phyloP scores from a whole-genome alignment of 352 stramenopile genomes.

The Phytopythium ostracodes region DNA sequence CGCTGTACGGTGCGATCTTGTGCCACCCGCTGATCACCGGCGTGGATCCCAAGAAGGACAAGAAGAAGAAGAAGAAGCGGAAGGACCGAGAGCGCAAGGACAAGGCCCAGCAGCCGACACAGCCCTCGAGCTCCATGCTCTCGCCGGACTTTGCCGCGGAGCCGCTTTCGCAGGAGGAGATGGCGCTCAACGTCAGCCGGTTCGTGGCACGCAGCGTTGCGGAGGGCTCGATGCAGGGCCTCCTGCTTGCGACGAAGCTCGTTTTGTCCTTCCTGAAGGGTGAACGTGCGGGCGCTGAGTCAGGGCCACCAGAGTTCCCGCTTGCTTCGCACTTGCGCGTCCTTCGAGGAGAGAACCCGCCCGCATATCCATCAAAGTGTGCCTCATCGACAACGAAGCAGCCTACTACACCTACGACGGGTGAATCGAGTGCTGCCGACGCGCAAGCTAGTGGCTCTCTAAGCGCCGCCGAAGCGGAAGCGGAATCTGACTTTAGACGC shows the following conservation, averaged over 20 bases:
- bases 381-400: conserved; percentile 18
- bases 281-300: too few species aligned
- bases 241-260: conserved; percentile 72
- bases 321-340: conserved; percentile 72
- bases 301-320: conserved; percentile 28
- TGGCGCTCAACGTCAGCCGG: conserved; percentile 56
- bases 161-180: conserved; percentile 45
- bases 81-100: conserved; percentile 82
- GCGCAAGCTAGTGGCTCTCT: conserved; percentile 2
- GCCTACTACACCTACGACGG: conserved; percentile 18
- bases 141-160: conserved; percentile 62
- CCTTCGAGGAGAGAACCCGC: conserved; percentile 60
- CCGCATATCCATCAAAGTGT: conserved; percentile 31
- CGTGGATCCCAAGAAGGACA: conserved; percentile 73
- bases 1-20: conserved; percentile 79
- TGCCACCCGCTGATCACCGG: conserved; percentile 82
- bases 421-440: conserved; percentile 5
- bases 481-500: conserved; percentile 29
- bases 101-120: conserved; percentile 34
- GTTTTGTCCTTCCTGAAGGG: conserved; percentile 45
- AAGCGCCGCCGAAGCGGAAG: conserved; percentile 23
- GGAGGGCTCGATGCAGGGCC: conserved; percentile 67
- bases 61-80: conserved; percentile 82
- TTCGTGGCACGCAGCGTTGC: conserved; percentile 78
- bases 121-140: conserved; percentile 49